Percentiles rank a stretch among this genome's conserved stretches.
Evolutionary conservation across 78 protist genomes (phyloP).

Genomic region (Emiliania huxleyi): DNA sequence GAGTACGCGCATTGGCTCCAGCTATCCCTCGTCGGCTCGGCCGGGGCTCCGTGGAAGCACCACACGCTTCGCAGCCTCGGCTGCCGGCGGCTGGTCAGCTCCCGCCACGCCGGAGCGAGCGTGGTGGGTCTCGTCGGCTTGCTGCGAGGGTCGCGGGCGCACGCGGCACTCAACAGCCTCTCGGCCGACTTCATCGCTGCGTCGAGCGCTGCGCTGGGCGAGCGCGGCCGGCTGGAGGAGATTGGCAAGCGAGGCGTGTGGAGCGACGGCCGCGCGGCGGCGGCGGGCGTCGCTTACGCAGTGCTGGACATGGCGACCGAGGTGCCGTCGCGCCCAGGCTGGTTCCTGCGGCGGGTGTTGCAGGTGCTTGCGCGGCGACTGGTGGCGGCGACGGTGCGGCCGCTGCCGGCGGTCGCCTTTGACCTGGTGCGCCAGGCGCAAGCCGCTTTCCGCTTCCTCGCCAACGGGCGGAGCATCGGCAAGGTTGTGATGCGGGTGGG

Average conservation of each 20-base stretch:
- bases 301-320: neutral
- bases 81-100: neutral
- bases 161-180: slow-evolving; percentile 5
- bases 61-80: neutral
- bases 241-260: slow-evolving; percentile 44
- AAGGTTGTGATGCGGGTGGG: neutral
- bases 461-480: neutral
- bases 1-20: neutral
- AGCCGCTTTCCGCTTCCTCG: neutral
- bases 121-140: neutral
- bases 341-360: neutral
- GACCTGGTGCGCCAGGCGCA: neutral
- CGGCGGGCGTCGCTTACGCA: neutral
- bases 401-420: neutral
- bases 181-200: slow-evolving; percentile 1
- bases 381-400: neutral
- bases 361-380: neutral
- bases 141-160: neutral
- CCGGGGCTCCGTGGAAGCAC: neutral
- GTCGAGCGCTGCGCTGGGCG: neutral
- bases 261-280: neutral
- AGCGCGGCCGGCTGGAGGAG: neutral
- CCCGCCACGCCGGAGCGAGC: neutral
- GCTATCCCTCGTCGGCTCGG: neutral
- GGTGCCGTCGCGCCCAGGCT: neutral